Percentiles rank a stretch among this genome's conserved stretches.
Conservation (phyloP, 2,329 filamentous ascomycete genomes). For the Pseudocercospora fuligena region DNA sequence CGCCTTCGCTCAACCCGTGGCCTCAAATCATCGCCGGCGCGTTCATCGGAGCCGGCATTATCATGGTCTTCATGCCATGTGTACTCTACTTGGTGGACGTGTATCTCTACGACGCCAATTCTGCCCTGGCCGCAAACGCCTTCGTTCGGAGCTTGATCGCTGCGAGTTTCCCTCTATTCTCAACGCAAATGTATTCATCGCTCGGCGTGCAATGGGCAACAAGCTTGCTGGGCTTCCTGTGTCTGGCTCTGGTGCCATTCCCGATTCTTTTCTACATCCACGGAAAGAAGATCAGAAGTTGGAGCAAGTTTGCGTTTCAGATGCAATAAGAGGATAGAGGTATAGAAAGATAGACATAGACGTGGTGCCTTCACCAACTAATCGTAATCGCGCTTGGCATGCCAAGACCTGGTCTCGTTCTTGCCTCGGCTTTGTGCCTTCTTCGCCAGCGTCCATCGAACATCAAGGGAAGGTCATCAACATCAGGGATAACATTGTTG, state of each 20-base stretch:
- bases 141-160: conserved; percentile 43
- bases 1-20: conserved; percentile 49
- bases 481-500: background rate
- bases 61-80: conserved; percentile 53
- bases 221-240: conserved; percentile 41
- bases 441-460: background rate
- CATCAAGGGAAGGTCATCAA: background rate
- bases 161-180: conserved; percentile 44
- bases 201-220: conserved; percentile 44
- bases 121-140: conserved; percentile 42
- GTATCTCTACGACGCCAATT: conserved; percentile 46
- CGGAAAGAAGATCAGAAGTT: conserved; percentile 31
- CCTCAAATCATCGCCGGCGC: conserved; percentile 49
- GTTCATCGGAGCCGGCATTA: conserved; percentile 48
- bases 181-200: conserved; percentile 41
- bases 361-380: too few species aligned
- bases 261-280: conserved; percentile 37
- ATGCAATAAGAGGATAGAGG: background rate
- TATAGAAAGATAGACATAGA: too few species aligned
- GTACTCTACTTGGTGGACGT: conserved; percentile 54
- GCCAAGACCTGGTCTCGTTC: background rate
- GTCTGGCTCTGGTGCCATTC: conserved; percentile 37
- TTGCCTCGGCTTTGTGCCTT: background rate
- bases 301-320: conserved; percentile 24
- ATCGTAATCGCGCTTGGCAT: too few species aligned